A percentile compares a stretch with the other conserved stretches of the same genome.
Conservation (phyloP, 345 rosid genomes). For the Kernera saxatilis region DNA sequence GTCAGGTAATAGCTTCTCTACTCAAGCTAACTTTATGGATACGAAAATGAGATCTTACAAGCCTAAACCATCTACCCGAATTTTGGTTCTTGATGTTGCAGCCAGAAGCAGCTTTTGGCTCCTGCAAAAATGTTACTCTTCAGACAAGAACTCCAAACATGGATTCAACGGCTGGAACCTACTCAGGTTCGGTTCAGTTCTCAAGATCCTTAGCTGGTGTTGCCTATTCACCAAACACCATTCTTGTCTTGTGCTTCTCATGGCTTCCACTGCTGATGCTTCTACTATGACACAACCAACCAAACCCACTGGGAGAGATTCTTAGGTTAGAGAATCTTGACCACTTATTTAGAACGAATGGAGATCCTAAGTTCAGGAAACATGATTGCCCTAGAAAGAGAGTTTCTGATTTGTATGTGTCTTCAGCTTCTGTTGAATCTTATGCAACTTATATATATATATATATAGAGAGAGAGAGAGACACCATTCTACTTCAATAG, state of each 20-base stretch:
- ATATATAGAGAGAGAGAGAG: neutral
- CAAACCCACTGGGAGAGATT: slow-evolving; percentile 20
- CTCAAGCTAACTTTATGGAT: neutral
- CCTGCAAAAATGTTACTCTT: slow-evolving; percentile 63
- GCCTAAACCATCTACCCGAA: neutral
- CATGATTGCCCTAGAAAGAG: slow-evolving; percentile 6
- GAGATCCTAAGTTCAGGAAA: slow-evolving; percentile 1
- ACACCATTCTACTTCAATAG: neutral
- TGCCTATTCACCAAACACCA: slow-evolving; percentile 29
- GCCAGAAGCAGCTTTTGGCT: slow-evolving; percentile 82
- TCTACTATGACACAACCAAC: slow-evolving; percentile 29
- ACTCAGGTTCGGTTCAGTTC: slow-evolving; percentile 88
- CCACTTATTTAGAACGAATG: neutral
- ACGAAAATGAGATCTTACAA: neutral
- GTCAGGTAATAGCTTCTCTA: slow-evolving; percentile 59
- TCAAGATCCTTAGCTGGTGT: slow-evolving; percentile 48
- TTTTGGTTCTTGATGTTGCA: slow-evolving; percentile 33
- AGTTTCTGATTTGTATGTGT: slow-evolving; percentile 15
- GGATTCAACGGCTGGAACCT: slow-evolving; percentile 39
- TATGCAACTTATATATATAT: slow-evolving; percentile 25
- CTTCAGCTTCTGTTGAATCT: slow-evolving; percentile 13
- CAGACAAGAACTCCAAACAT: slow-evolving; percentile 49
- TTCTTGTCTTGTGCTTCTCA: slow-evolving; percentile 34
- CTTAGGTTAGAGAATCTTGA: slow-evolving; percentile 19
- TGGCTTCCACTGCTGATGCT: slow-evolving; percentile 37